phyloP scores from a whole-genome alignment of 1,139 yeast genomes.

The Kurtzmaniella quercitrusa region DNA sequence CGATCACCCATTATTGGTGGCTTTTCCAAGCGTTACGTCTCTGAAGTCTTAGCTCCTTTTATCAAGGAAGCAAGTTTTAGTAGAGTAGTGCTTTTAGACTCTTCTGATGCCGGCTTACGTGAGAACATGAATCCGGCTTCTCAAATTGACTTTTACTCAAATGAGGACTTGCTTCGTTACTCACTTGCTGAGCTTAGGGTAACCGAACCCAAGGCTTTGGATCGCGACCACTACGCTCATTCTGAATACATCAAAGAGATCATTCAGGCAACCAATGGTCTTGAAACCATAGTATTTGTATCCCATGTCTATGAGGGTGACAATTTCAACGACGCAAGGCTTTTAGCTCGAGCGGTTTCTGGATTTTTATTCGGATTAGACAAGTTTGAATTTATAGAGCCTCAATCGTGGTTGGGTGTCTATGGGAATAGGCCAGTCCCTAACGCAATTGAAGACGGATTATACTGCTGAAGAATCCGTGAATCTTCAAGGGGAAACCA shows the following conservation, averaged over 20 bases:
- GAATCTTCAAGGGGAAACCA: not conserved
- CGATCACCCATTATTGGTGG: conserved; percentile 81
- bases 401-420: conserved; percentile 80
- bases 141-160: conserved; percentile 27
- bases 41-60: conserved; percentile 51
- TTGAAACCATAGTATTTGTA: conserved; percentile 25
- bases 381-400: conserved; percentile 40
- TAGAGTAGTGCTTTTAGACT: conserved; percentile 59
- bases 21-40: conserved; percentile 47
- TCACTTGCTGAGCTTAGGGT: conserved; percentile 30
- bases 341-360: conserved; percentile 42
- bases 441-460: conserved; percentile 69
- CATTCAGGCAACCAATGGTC: conserved; percentile 9
- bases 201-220: conserved; percentile 9
- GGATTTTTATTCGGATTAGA: conserved; percentile 16
- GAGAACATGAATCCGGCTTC: conserved; percentile 21
- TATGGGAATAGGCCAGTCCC: conserved; percentile 75
- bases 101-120: conserved; percentile 61
- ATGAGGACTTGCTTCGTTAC: conserved; percentile 29
- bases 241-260: conserved; percentile 15
- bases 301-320: conserved; percentile 86
- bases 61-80: conserved; percentile 35
- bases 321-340: conserved; percentile 68
- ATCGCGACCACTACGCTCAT: conserved; percentile 10
- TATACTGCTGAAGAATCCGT: conserved; percentile 45